Conservation (phyloP, 495 filamentous ascomycete genomes). For the Niebla homalea region DNA sequence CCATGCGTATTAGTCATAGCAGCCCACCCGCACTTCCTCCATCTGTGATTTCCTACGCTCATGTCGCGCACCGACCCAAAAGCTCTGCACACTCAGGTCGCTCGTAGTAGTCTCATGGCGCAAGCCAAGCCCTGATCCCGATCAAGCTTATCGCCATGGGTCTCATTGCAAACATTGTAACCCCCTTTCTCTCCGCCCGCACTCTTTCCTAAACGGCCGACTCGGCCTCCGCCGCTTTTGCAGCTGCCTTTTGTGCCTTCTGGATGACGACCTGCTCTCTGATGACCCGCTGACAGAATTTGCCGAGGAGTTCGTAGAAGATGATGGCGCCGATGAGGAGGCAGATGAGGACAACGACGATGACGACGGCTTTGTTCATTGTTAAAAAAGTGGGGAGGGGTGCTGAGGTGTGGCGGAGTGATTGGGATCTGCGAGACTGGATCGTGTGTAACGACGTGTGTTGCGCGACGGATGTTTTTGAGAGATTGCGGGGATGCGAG, state of each 20-base stretch:
- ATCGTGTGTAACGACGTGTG: not conserved
- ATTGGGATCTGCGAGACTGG: not conserved
- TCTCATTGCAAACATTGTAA: no score
- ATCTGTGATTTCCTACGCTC: no score
- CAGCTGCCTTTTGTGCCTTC: not conserved
- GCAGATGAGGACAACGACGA: not conserved
- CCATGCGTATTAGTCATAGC: no score
- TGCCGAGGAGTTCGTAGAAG: conserved; percentile 3
- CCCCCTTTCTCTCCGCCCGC: no score
- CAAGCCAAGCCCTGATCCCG: no score
- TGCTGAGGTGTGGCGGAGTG: not conserved
- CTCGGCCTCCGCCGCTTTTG: no score
- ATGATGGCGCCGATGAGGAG: conserved; percentile 2
- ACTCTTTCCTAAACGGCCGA: no score
- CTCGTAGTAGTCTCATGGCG: no score
- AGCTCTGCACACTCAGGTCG: no score
- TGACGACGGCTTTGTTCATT: not conserved
- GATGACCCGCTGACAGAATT: not conserved
- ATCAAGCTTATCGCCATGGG: no score
- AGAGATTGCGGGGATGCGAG: not conserved
- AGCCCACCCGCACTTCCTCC: no score
- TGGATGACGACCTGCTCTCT: not conserved
- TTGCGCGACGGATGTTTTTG: not conserved
- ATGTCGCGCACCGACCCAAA: no score
- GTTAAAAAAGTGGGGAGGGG: conserved; percentile 9